phyloP scores from a whole-genome alignment of 192 early-diverging fungal genomes.

The Podila verticillata region DNA sequence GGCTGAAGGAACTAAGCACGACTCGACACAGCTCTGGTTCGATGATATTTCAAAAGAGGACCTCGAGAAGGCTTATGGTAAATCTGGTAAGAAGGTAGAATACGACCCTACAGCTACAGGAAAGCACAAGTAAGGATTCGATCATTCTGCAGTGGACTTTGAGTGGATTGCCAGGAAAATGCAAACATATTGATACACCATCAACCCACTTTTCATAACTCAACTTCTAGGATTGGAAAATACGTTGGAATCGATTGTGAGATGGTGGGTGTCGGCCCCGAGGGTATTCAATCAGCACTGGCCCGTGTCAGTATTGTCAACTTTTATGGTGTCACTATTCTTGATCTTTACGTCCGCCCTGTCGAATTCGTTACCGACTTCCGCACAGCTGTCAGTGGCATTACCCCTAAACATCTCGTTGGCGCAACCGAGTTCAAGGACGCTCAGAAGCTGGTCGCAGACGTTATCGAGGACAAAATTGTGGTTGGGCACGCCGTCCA shows the following conservation, averaged over 20 bases:
- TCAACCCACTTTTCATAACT: too few relatives aligned
- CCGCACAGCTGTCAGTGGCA: slow-evolving; percentile 91
- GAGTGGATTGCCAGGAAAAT: too few relatives aligned
- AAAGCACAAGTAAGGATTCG: slow-evolving; percentile 34
- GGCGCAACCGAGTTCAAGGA: slow-evolving; percentile 77
- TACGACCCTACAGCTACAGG: slow-evolving; percentile 51
- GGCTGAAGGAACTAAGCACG: slow-evolving; percentile 27
- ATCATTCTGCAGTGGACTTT: background rate
- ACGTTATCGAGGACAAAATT: slow-evolving; percentile 84
- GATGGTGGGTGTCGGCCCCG: slow-evolving; percentile 96
- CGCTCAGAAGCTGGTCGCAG: slow-evolving; percentile 83
- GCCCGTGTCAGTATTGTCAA: slow-evolving; percentile 96
- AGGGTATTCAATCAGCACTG: slow-evolving; percentile 83
- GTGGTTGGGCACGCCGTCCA: slow-evolving; percentile 92
- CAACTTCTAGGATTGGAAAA: slow-evolving; percentile 69
- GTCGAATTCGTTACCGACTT: slow-evolving; percentile 91
- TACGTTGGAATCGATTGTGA: slow-evolving; percentile 98
- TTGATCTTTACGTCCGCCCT: slow-evolving; percentile 90
- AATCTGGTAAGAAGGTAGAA: slow-evolving; percentile 31
- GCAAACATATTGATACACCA: too few relatives aligned
- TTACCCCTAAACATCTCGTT: slow-evolving; percentile 79
- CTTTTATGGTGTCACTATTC: slow-evolving; percentile 85
- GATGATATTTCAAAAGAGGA: slow-evolving; percentile 62
- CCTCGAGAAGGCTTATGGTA: slow-evolving; percentile 56
- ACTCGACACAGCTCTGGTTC: slow-evolving; percentile 61